Percentiles rank a stretch among this genome's conserved stretches.
phyloP scores from a whole-genome alignment of 345 rosid species.

The Rhodamnia rubescens region DNA sequence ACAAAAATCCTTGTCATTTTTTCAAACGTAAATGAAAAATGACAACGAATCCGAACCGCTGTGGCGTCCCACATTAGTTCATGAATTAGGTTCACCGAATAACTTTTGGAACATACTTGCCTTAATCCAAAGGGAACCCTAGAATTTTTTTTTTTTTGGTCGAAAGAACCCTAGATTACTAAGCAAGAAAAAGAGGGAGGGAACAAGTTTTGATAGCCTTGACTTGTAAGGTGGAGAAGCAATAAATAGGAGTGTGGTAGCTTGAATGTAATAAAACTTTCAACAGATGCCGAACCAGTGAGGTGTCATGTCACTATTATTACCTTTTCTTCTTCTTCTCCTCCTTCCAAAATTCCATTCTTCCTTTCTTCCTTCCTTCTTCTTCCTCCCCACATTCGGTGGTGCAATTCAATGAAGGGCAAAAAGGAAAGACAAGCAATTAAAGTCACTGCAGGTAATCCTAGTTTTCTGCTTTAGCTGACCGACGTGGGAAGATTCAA shows the following conservation, averaged over 20 bases:
- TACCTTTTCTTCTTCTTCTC: neutral
- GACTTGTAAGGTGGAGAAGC: neutral
- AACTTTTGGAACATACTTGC: neutral
- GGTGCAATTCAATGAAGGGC: neutral
- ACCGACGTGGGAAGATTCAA: neutral
- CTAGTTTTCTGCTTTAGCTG: constrained; percentile 4
- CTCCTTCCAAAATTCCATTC: neutral
- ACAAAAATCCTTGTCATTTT: neutral
- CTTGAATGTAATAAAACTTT: neutral
- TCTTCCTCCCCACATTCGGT: neutral
- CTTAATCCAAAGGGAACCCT: neutral
- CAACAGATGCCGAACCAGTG: neutral
- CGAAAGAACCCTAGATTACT: neutral
- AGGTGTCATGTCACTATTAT: neutral
- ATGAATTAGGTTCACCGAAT: neutral
- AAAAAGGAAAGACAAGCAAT: neutral
- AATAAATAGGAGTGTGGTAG: neutral
- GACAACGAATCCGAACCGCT: neutral
- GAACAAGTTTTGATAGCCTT: neutral
- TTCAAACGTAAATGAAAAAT: neutral
- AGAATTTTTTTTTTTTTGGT: too few species aligned
- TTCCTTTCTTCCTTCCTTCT: neutral
- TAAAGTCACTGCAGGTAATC: neutral
- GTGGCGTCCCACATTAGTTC: neutral
- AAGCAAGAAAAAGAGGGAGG: neutral